Base-by-base conservation (phyloP, 805 yeast genomes). In the Candida jianshihensis region DNA sequence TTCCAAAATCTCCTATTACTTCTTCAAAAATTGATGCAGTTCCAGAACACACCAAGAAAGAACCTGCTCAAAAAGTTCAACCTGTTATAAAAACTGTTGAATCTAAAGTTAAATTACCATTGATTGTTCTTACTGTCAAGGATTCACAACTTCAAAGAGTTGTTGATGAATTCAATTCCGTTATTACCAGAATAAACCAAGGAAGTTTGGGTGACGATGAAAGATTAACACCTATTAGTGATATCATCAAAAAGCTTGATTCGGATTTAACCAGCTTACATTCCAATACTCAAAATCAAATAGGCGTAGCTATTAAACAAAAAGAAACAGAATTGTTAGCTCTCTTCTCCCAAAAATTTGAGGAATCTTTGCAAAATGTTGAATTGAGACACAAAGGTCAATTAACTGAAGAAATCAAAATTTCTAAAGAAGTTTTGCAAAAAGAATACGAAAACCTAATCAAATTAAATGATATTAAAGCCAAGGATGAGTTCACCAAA, bases 401-500 rank as follows among this genome's bases (percentile, higher is more conserved):
- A 45, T 65, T 90, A 46, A 55, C 60, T 16, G 60, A 66, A 14
- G 96, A 88, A 59, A 66, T 88, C 36, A 74, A 73, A 45, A 78
- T 83, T 26, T 72, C 87, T 39, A 75, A 73, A 54, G 66, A 75
- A 47, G 74, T 78, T 11, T 68, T 89, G 35, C 61, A 76, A 30
- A 69, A 77, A 31, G 83, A 85, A 44, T 89, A 88, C 15, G 78
- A 78, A 40, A 88, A 86, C 60, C 78, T 79, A 37, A 71, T 86
- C 21, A 65, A 77, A 9, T 67, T 81, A 54, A 75, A 80, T 38
- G 74, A 85, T 50, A 64, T 79, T 34, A 79, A 77, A 46, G 81
- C 82, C 48, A 75, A 86, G 40, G 72, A 78, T 46, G 78, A 75
- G 52, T 78, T 84, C 56, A 73, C 78, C 43, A 64, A 68, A 36